Conservation (phyloP, 495 filamentous ascomycete genomes). For the Lasiosphaeris hirsuta region DNA sequence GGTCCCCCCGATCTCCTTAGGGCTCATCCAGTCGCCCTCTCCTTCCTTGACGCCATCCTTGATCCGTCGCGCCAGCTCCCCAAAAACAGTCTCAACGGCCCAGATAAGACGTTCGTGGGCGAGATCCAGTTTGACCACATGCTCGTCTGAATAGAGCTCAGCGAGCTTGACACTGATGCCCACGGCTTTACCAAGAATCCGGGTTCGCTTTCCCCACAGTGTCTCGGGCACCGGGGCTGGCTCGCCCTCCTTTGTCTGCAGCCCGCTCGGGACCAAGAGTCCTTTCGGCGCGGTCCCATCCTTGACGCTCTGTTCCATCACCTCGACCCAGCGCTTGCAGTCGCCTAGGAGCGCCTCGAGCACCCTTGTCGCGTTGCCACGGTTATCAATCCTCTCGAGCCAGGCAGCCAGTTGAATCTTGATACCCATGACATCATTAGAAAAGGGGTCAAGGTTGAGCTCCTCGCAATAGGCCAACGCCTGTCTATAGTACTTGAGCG, state of each 20-base stretch:
- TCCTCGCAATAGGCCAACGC: conserved; percentile 69
- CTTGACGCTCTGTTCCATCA: conserved; percentile 51
- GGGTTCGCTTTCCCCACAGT: conserved; percentile 61
- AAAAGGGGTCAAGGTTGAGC: conserved; percentile 76
- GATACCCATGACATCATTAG: conserved; percentile 84
- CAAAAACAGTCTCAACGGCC: conserved; percentile 75
- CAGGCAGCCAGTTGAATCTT: conserved; percentile 76
- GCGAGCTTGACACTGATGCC: conserved; percentile 76
- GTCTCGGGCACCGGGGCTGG: conserved; percentile 33
- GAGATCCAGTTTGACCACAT: conserved; percentile 56
- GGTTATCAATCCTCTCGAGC: conserved; percentile 68
- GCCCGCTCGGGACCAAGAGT: conserved; percentile 3
- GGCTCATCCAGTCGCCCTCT: conserved; percentile 71
- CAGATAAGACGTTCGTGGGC: conserved; percentile 74
- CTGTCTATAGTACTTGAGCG: conserved; percentile 74
- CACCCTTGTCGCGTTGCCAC: conserved; percentile 64
- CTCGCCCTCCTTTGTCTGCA: conserved; percentile 16
- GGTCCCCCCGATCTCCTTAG: conserved; percentile 67
- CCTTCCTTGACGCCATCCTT: conserved; percentile 58
- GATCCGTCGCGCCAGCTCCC: conserved; percentile 65
- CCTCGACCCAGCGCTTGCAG: conserved; percentile 59
- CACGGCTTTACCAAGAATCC: conserved; percentile 68
- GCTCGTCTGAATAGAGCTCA: conserved; percentile 65
- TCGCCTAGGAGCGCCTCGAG: conserved; percentile 64
- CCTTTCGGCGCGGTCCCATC: conserved; percentile 44